phyloP scores from a whole-genome alignment of 345 rosid species.

The Syzygium oleosum region DNA sequence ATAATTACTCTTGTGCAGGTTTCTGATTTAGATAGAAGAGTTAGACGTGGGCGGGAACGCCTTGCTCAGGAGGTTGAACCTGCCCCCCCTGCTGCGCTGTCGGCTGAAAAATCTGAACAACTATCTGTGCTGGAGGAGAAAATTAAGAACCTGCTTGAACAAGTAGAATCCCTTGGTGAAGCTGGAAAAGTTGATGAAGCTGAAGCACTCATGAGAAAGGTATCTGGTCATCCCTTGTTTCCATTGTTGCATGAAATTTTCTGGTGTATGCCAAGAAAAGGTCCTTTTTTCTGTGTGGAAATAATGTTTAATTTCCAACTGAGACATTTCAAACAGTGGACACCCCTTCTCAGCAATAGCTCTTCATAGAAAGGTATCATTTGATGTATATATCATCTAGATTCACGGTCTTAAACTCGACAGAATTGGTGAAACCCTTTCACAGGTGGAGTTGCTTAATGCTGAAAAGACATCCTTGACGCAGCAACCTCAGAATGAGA shows the following conservation, averaged over 20 bases:
- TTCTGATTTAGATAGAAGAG: conserved; percentile 91
- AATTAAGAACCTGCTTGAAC: conserved; percentile 84
- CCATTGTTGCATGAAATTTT: neutral
- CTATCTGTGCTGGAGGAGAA: conserved; percentile 84
- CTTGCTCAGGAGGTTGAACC: conserved; percentile 91
- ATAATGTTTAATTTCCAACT: neutral
- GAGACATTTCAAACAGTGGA: neutral
- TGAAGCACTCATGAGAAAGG: conserved; percentile 99
- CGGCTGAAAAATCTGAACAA: conserved; percentile 81
- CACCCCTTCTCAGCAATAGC: neutral
- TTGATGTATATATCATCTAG: neutral
- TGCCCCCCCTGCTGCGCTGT: conserved; percentile 54
- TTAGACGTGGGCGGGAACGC: conserved; percentile 95
- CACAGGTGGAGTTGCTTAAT: conserved; percentile 82
- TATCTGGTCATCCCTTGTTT: conserved; percentile 3
- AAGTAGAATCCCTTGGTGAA: conserved; percentile 96
- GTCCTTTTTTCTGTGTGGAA: neutral
- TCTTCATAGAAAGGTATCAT: neutral
- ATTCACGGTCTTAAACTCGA: neutral
- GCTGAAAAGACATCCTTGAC: conserved; percentile 61
- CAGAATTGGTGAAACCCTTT: neutral
- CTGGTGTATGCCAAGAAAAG: neutral
- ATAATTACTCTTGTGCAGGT: conserved; percentile 34
- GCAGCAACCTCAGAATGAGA: conserved; percentile 64
- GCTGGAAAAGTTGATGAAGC: conserved; percentile 99